These are phyloP conservation scores for Trichodelitschia bisporula DNA, from an alignment of 495 filamentous ascomycete genomes.

Conservation along the genomic window DNA sequence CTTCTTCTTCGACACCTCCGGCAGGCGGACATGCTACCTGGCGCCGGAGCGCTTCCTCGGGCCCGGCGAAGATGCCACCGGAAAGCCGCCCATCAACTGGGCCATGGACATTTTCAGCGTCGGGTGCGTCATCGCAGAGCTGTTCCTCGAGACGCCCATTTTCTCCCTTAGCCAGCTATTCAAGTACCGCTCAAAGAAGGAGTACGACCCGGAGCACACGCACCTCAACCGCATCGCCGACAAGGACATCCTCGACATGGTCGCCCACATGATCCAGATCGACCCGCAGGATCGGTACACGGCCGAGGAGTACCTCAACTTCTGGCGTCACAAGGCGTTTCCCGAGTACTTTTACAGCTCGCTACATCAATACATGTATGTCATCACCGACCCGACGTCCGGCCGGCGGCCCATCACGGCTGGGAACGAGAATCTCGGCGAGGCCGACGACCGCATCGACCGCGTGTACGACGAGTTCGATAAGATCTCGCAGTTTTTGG, in stretches of 20 bases:
- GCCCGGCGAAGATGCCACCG: constrained; percentile 33
- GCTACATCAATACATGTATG: constrained; percentile 87
- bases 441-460: constrained; percentile 84
- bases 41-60: constrained; percentile 80
- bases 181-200: constrained; percentile 68
- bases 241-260: constrained; percentile 60
- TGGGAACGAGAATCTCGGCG: constrained; percentile 39
- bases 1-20: constrained; percentile 90
- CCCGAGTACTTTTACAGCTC: constrained; percentile 94
- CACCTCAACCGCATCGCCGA: constrained; percentile 75
- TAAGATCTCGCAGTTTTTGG: constrained; percentile 85
- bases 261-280: constrained; percentile 84
- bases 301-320: constrained; percentile 81
- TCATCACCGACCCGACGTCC: constrained; percentile 81
- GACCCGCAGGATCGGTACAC: constrained; percentile 80
- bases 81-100: constrained; percentile 50
- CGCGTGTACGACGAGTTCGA: constrained; percentile 86
- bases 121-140: constrained; percentile 90
- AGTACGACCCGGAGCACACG: constrained; percentile 66
- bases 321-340: constrained; percentile 79
- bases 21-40: constrained; percentile 80
- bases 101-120: constrained; percentile 98
- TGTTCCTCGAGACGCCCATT: constrained; percentile 87
- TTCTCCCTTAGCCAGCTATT: constrained; percentile 85
- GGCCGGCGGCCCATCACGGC: constrained; percentile 39